Base-by-base conservation (phyloP, 2,329 filamentous ascomycete species). In the Colletotrichum sp. region DNA sequence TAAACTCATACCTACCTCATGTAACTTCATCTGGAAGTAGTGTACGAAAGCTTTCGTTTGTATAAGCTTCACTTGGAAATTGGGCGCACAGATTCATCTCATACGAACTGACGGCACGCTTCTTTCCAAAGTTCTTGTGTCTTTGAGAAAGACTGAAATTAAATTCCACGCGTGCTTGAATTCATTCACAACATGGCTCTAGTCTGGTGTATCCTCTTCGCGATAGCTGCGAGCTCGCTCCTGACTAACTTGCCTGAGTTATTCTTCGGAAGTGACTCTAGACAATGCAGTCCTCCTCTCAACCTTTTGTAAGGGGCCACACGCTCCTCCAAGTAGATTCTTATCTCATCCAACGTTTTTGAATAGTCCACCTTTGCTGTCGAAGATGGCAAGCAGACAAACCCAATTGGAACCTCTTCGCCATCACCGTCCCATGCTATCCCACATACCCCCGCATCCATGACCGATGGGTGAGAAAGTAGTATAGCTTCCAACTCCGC, bases 401-500 rank as follows among this genome's bases (percentile, higher is more conserved):
- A 59, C 16, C 55, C 55, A 4, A 59, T 28, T 15, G 55, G 55
- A 28, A 28, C 55, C 26, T 59, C 55, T 28, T 28, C 55, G 5
- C 24, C 24, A 28, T 59, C 24, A 18, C 21, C 55, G 6, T 0
- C 55, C 21, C 24, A 9, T 28, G 4, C 13, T 5, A 59, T 28
- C 2, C 55, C 55, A 59, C 55, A 59, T 6, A 59, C 55, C 4
- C 55, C 55, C 26, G 55, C 21, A 10, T 59, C 55, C 24, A 28
- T 16, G 16, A 59, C 24, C 24, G 0, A 59, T 15, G 24, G 55
- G 3, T 59, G 24, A 6, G 55, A 59, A 16, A 59, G 24, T 15
- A 59, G 55, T 60, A 82, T 78, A 3, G 78, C 77, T 62, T 84
- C 83, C n/a, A 84, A 77, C 71, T 84, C 83, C 1, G 81, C 80